Conservation (phyloP, 495 filamentous ascomycete species). For the Penicillium flavigenum region DNA sequence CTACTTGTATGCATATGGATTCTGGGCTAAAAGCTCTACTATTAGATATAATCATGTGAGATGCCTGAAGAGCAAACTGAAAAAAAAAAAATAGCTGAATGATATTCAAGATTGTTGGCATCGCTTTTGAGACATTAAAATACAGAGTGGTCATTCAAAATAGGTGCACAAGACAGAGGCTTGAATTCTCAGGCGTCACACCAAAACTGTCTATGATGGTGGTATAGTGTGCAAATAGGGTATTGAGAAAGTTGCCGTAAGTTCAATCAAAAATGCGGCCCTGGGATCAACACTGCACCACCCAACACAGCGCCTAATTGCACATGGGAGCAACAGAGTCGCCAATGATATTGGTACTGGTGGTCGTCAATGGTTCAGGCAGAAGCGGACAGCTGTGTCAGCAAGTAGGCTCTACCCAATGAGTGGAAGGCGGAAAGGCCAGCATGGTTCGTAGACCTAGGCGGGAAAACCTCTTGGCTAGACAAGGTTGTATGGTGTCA, state of each 20-base stretch:
- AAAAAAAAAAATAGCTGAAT: not conserved
- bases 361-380: not conserved
- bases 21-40: too few relatives aligned
- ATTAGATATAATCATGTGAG: too few relatives aligned
- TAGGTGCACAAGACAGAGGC: not conserved
- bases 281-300: not conserved
- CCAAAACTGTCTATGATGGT: not conserved
- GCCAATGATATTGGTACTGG: not conserved
- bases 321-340: not conserved
- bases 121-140: conserved; percentile 6
- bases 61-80: not conserved
- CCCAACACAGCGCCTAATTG: not conserved
- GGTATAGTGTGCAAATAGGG: not conserved
- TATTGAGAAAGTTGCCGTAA: not conserved
- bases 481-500: conserved; percentile 1
- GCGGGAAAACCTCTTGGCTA: not conserved
- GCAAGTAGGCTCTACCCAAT: not conserved
- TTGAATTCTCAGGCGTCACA: not conserved
- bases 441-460: not conserved
- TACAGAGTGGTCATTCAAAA: conserved; percentile 6
- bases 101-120: not conserved
- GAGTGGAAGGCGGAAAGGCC: not conserved
- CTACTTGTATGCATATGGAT: too few relatives aligned
- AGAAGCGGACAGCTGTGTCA: not conserved
- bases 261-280: not conserved